Evolutionary conservation across 768 basidiomycete genomes (phyloP).

Genomic region (Guyanaporus albipodus): DNA sequence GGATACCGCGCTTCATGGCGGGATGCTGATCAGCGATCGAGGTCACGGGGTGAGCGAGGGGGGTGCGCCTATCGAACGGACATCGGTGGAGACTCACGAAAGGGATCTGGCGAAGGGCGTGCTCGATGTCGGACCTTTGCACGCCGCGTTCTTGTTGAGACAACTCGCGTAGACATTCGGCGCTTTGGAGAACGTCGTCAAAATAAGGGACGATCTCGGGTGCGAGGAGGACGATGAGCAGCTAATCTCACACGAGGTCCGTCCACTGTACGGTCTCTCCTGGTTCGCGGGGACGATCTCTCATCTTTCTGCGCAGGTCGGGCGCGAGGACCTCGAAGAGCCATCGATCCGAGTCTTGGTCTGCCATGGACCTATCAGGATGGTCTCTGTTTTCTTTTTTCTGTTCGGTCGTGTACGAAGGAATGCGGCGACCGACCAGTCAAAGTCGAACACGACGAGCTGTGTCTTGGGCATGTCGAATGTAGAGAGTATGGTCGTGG

Average conservation of each 20-base stretch:
- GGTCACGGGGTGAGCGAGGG: neutral
- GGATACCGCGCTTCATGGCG: constrained; percentile 92
- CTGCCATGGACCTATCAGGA: constrained; percentile 72
- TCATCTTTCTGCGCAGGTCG: constrained; percentile 77
- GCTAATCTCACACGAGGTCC: constrained; percentile 75
- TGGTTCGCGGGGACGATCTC: constrained; percentile 43
- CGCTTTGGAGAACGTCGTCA: constrained; percentile 36
- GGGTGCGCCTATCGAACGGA: too few relatives aligned
- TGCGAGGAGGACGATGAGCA: neutral
- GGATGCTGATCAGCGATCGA: constrained; percentile 64
- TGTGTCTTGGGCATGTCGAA: constrained; percentile 41
- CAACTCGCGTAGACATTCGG: constrained; percentile 67
- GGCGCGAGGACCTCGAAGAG: constrained; percentile 84
- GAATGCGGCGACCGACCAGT: constrained; percentile 66
- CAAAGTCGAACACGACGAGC: constrained; percentile 93
- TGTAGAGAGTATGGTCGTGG: neutral
- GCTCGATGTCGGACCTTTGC: constrained; percentile 70
- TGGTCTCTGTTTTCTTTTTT: neutral
- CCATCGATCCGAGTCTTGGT: constrained; percentile 97
- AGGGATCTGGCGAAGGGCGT: constrained; percentile 76
- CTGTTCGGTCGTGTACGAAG: neutral
- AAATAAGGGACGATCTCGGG: neutral
- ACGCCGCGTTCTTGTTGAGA: constrained; percentile 53
- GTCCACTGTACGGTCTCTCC: constrained; percentile 77
- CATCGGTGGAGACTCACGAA: constrained; percentile 58